Evolutionary conservation across 2,329 filamentous ascomycete species (phyloP), one percentile per base, ranked within the genome.

Genomic region (Colletotrichum tofieldiae): DNA sequence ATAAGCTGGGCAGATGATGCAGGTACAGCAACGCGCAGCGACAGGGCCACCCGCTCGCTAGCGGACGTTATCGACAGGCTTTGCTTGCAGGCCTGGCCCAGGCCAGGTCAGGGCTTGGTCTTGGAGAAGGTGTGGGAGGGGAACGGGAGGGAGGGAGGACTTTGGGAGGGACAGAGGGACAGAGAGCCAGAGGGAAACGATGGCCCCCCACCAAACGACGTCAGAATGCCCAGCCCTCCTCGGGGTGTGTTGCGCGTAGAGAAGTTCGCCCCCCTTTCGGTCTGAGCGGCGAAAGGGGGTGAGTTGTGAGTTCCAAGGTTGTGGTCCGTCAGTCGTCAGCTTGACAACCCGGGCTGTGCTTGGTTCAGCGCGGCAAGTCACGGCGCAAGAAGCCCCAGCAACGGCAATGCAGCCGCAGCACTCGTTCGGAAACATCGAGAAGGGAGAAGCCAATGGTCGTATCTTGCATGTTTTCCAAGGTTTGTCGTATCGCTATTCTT

Each of bases 1-100:
- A 45, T 5, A 35, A 64, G 12, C 61, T 47, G 65, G 45, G 43
- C 65, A 64, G 65, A 69, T 47, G 65, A 69, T 47, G 69, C 69
- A 72, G 69, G 69, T 72, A 72, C 69, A 65, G 47, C 59, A 29
- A 61, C 65, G 65, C 58, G 20, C 35, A 58, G 54, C 41, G 45
- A 45, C n/a, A 54, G 67, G 45, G 43, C 45, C 23, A 37, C 43
- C n/a, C 23, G 35, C 23, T 16, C 18, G 26, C 18, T 23, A 16
- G 14, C 32, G n/a, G 5, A n/a, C n/a, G 45, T 47, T 51, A 14
- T 51, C 14, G 29, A 39, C 60, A 26, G 60, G 32, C 29, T 37
- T 5, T 11, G 8, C 29, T 37, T 35, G 52, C 32, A 37, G 52
- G 32, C 32, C 52, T 37, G 12, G 51, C 58, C 58, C 20, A 18